Percentiles rank a stretch among this genome's conserved stretches.
These are phyloP conservation scores for Syzygium oleosum DNA, from an alignment of 345 rosid genomes.

Conservation along the genomic window DNA sequence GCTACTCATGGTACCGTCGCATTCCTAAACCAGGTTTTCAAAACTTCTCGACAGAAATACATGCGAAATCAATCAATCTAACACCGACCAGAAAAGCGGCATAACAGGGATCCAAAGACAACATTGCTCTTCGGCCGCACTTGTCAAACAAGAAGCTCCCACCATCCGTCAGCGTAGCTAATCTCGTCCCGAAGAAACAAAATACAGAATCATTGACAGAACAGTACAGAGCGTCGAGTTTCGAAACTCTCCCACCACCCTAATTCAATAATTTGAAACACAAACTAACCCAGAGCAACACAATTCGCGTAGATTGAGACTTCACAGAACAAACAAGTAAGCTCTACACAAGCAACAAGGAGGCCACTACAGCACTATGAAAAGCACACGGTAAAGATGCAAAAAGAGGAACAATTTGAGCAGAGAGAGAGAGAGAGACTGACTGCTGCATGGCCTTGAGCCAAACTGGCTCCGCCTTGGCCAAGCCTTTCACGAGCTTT, in stretches of 20 bases:
- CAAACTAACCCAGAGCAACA: neutral
- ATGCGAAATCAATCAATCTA: neutral
- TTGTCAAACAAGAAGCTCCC: neutral
- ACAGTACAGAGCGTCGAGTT: neutral
- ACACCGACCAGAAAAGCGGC: neutral
- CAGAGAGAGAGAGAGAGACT: constrained; percentile 7
- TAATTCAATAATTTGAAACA: neutral
- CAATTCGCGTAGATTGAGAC: neutral
- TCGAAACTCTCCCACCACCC: neutral
- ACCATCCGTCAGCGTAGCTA: neutral
- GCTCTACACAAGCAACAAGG: neutral
- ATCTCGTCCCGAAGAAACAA: neutral
- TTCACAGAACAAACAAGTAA: neutral
- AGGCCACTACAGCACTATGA: neutral
- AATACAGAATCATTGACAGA: neutral
- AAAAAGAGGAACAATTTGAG: neutral
- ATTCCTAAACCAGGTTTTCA: neutral
- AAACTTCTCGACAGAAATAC: neutral
- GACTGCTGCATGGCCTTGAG: constrained; percentile 92
- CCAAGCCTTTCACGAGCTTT: constrained; percentile 83
- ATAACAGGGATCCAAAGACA: neutral
- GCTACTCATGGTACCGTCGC: neutral
- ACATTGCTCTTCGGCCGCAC: neutral
- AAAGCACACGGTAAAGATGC: neutral
- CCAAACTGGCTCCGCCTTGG: constrained; percentile 69